Base-by-base conservation (phyloP, 2,329 filamentous ascomycete species). In the Exserohilum rostratum region DNA sequence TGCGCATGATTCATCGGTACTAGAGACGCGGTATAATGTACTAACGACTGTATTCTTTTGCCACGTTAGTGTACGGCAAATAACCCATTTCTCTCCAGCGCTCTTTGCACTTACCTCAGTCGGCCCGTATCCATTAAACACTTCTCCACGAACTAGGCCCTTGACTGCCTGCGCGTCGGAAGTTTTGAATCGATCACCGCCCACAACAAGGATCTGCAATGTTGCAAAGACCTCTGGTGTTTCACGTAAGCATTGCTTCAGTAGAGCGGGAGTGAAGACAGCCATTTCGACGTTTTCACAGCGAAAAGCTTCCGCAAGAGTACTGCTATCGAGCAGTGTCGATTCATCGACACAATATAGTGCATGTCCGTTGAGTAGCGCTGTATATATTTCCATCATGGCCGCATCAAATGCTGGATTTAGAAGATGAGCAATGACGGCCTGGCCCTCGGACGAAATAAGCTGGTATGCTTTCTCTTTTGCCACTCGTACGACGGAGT, bases 311-410 rank as follows among this genome's bases (percentile, higher is more conserved):
- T 22, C 12, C 6, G 27, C n/a, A 2, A 50, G 9, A 29, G 31
- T 20, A 7, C 13, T 20, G 6, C 12, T 18, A 31, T 46, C 43
- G 18, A 53, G 7, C 3, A 43, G 29, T 2, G 42, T 20, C 18
- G 13, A 47, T 6, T 45, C 27, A 3, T 51, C 44, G 2, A 58
- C 31, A 3, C 33, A 33, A 5, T 77, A 76, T 27, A 87, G 82
- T 0, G 78, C 79, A 2, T 77, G 80, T 1, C 86, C 86, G 12
- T 80, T 73, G 7, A 82, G 76, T 2, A 88, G 73, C 0, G 83
- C 80, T 0, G 81, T 80, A 53, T 86, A 79, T 66, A 20, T 86
- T 70, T 37, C 80, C 79, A 12, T 83, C 78, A 57, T 87, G 83
- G 43, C 84, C 81, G 2, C 48, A 20, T 53, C 50, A 22, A 46